Conservation (phyloP, 1,284 basidiomycete species). For the Puccinia triticina region DNA sequence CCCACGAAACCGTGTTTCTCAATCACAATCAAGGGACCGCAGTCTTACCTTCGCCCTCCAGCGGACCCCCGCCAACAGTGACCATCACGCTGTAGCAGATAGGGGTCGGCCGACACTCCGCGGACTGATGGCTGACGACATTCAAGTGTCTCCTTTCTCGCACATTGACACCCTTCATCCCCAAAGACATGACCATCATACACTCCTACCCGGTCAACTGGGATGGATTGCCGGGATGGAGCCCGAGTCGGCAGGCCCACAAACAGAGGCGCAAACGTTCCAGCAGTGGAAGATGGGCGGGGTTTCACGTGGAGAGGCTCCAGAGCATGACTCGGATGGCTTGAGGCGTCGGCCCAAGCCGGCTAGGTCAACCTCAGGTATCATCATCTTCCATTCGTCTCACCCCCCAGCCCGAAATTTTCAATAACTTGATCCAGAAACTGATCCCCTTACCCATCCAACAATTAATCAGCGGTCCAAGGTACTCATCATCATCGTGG, state of each 20-base stretch:
- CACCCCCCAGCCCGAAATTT: not conserved
- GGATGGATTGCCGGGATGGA: not conserved
- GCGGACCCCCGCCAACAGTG: not conserved
- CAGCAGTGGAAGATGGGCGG: not conserved
- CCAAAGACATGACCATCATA: not conserved
- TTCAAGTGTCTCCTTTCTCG: not conserved
- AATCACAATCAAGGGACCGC: not conserved
- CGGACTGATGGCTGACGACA: not conserved
- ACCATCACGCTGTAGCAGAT: not conserved
- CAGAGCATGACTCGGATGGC: constrained; percentile 1
- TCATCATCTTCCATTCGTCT: not conserved
- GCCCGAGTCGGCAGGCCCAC: not conserved
- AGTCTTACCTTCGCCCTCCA: not conserved
- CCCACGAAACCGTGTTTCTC: not conserved
- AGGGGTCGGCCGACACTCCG: not conserved
- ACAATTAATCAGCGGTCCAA: not conserved
- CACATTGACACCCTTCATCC: not conserved
- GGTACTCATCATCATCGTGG: not conserved
- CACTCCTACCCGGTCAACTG: not conserved
- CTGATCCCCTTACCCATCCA: not conserved
- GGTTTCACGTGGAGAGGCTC: not conserved
- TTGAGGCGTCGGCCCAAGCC: constrained; percentile 11
- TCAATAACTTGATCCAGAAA: not conserved
- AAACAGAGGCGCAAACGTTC: not conserved
- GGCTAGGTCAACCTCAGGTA: not conserved